Evolutionary conservation across 1,139 yeast genomes (phyloP), one percentile per base, ranked within the genome.

Genomic region (Eremothecium coryli): DNA sequence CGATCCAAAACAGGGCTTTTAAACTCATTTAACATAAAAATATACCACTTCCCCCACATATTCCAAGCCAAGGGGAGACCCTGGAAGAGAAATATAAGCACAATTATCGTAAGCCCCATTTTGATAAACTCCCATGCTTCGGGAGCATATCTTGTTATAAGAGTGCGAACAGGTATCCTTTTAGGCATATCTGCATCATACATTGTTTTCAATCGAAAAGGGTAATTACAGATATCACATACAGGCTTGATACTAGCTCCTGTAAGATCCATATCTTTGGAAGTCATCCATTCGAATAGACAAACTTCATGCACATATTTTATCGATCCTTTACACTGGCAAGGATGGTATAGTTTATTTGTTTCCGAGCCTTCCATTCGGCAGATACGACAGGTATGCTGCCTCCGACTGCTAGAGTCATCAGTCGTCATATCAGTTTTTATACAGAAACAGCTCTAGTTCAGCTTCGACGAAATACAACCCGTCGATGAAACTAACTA

Each of bases 231-330:
- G 23, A 90, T 82, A 55, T 90, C 98, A 67, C 99, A 90, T 29
- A 72, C 69, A 30, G 76, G 71, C 28, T 71, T 53, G 14, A 58
- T 51, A 23, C 60, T 60, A 16, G 64, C 57, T 35, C 48, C 54
- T 41, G 38, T 50, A 21, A 53, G 45, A 37, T 54, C 55, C 10
- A 54, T 38, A 36, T 50, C 48, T 33, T 56, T 52, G 9, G 58
- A 50, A 9, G 47, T 68, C 26, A 90, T 68, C 99, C 99, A 90
- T 52, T 85, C 94, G 49, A 78, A 65, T 32, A 90, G 62, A 61
- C 98, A 90, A 33, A 80, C 93, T 56, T 90, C 94, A 59, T 90
- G 99, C 38, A 90, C 84, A 52, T 77, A 86, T 55, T 82, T 82
- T 53, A 90, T 93, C 18, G 95, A 81, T 2, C 99, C 99, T 40